Conservation (phyloP, 73 alveolate species). For the Tetrahymena malaccensis region DNA sequence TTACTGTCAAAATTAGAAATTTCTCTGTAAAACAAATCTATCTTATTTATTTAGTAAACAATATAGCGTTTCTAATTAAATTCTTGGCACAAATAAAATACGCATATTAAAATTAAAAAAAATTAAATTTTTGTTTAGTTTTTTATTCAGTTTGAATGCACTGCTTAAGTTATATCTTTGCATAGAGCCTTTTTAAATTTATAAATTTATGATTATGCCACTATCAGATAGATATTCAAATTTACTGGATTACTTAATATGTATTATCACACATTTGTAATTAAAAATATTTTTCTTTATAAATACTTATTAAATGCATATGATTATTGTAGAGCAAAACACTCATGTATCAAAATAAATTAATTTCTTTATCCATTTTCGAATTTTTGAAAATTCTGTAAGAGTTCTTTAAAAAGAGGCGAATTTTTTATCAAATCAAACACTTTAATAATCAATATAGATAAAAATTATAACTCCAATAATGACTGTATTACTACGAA, state of each 20-base stretch:
- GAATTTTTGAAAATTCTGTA: not conserved
- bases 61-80: not conserved
- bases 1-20: not conserved
- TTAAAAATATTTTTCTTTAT: too few species aligned
- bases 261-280: not conserved
- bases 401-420: not conserved
- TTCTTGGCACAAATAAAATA: not conserved
- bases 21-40: not conserved
- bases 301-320: not conserved
- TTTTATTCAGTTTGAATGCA: not conserved
- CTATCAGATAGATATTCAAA: not conserved
- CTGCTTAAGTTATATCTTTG: not conserved
- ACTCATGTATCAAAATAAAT: too few species aligned
- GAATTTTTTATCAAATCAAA: too few species aligned
- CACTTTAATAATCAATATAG: not conserved
- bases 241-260: not conserved
- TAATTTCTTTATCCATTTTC: not conserved
- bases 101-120: not conserved
- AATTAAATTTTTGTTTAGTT: too few species aligned
- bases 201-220: too few species aligned
- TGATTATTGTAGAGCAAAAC: not conserved
- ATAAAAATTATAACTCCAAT: too few species aligned
- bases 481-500: too few species aligned
- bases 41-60: not conserved
- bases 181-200: too few species aligned